Evolutionary conservation across 257 asterid species (phyloP), one percentile per base, ranked within the genome.

Genomic region (Rubia yunnanensis): DNA sequence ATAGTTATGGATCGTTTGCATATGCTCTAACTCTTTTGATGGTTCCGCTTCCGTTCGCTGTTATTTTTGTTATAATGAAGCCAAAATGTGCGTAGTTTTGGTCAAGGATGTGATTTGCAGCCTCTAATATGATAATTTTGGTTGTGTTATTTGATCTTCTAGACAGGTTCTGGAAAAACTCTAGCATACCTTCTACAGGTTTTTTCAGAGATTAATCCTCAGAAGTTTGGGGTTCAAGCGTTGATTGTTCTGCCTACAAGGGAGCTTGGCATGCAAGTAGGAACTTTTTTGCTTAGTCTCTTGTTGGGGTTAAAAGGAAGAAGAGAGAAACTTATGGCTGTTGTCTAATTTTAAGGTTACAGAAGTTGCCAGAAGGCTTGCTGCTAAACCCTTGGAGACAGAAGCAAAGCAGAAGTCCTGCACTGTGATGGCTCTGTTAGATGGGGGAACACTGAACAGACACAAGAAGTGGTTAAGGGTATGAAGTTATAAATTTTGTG

Each of bases 131-230:
- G 5, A 26, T 60, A 20, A 15, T 71, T 60, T 24, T 78, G 13
- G 52, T 71, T 58, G 14, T 69, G 69, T 61, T 54, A 35, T 64
- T 79, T 70, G 73, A 59, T 71, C 70, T 68, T 83, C 80, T 81
- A 89, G 99, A 92, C 99, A 83, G 97, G 99, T 82, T 92, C 99
- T 55, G 99, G 97, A 67, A 92, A 89, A 81, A 92, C 99, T 46
- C 79, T 92, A 62, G 97, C 96, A 9, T 92, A 89, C 76, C 79
- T 92, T 46, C 86, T 92, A 44, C 80, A 78, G 80, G 73, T 89
- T 63, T 82, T 87, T 72, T 86, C 99, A 23, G 82, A 72, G 50
- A 72, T 89, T 72, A 75, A 86, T 69, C 75, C 85, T 56, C 84
- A 86, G 66, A 83, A 91, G 77, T 86, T 94, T 15, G 79, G 88